Percentiles rank a stretch among this genome's conserved stretches.
These are phyloP conservation scores for Solanum lycopersicoides DNA, from an alignment of 257 asterid species.

Conservation along the genomic window DNA sequence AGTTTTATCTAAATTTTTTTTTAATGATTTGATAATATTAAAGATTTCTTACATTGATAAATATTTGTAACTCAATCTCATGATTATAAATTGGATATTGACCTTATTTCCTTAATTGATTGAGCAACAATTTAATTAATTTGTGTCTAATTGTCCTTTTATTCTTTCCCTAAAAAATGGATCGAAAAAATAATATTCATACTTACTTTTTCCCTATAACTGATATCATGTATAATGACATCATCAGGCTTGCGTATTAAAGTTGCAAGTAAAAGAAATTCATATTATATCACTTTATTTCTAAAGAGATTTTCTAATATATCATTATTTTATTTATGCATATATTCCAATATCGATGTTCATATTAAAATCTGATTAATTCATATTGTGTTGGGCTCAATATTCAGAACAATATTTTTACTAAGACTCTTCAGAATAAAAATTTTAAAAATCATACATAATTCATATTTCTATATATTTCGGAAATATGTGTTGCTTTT, in stretches of 20 bases:
- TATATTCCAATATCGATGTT: fast-evolving
- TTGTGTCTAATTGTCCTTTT: neutral
- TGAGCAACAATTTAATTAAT: neutral
- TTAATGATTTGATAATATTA: too few species aligned
- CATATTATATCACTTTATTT: neutral
- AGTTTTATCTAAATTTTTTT: too few species aligned
- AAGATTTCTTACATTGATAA: too few species aligned
- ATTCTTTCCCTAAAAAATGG: neutral
- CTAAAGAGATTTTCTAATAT: neutral
- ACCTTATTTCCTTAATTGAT: neutral
- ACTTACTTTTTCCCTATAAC: neutral
- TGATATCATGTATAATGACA: neutral
- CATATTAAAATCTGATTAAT: too few species aligned
- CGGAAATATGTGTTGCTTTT: too few species aligned
- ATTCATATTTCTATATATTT: too few species aligned
- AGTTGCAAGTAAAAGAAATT: neutral
- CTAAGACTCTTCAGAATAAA: too few species aligned
- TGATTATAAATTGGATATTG: neutral
- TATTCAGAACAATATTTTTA: too few species aligned
- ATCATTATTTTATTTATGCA: too few species aligned
- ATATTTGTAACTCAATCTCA: too few species aligned
- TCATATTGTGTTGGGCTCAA: too few species aligned
- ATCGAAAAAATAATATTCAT: neutral
- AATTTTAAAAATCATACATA: too few species aligned
- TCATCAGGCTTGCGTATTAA: neutral